Percentiles rank a stretch among this genome's conserved stretches.
phyloP scores from a whole-genome alignment of 2,329 filamentous ascomycete species.

The Penicillium sp. region DNA sequence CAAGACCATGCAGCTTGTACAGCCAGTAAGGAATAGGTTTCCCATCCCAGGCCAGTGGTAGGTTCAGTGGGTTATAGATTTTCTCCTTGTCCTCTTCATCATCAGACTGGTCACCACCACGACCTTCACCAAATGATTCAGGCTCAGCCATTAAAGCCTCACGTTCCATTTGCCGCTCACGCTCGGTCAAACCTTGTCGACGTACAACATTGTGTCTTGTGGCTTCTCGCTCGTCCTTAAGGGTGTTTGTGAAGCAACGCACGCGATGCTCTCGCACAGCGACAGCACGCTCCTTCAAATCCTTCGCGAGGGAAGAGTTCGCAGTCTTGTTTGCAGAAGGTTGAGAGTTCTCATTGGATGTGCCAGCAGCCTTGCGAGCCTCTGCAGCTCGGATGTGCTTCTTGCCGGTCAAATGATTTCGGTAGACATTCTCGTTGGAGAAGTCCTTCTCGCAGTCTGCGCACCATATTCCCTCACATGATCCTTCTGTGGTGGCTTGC shows the following conservation, averaged over 20 bases:
- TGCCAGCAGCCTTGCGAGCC: constrained; percentile 52
- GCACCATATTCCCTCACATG: constrained; percentile 78
- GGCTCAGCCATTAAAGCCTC: constrained; percentile 75
- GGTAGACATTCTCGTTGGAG: constrained; percentile 93
- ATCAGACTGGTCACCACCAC: constrained; percentile 63
- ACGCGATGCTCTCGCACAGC: constrained; percentile 86
- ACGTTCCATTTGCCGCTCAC: constrained; percentile 89
- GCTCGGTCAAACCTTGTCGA: constrained; percentile 95
- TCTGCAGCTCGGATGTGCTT: constrained; percentile 88
- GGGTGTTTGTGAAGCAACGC: constrained; percentile 74
- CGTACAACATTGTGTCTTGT: constrained; percentile 94
- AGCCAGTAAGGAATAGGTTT: constrained; percentile 99
- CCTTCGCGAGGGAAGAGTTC: constrained; percentile 34
- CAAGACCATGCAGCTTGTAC: constrained; percentile 92
- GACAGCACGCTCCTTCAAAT: constrained; percentile 83
- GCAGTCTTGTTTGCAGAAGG: constrained; percentile 12
- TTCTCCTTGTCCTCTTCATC: constrained; percentile 73
- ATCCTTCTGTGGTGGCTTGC: constrained; percentile 48
- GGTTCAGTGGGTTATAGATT: constrained; percentile 94
- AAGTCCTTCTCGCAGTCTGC: constrained; percentile 92
- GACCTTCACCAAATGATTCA: constrained; percentile 39
- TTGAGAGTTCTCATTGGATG: constrained; percentile 38
- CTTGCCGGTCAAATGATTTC: constrained; percentile 81
- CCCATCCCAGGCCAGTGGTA: constrained; percentile 95
- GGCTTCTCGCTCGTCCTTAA: constrained; percentile 84